phyloP scores from a whole-genome alignment of 306 rosid genomes.

The peach (Prunus persica) region Prunus_persica_NCBIv2 NC_034011.1:23494001-23494500 shows the following conservation, averaged over 20 bases:
- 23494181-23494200: neutral
- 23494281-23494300: neutral
- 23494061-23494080: neutral
- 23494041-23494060: neutral
- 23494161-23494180: neutral
- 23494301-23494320: constrained; percentile 3
- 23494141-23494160: neutral
- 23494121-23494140: neutral
- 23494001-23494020: neutral
- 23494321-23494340: constrained; percentile 64
- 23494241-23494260: neutral
- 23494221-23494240: neutral
- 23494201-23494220: neutral
- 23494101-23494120: neutral
- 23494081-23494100: neutral
- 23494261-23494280: neutral
- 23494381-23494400: constrained; percentile 56
- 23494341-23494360: constrained; percentile 82
- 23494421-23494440: constrained; percentile 57
- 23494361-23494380: constrained; percentile 90
- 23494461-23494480: constrained; percentile 10
- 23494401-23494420: constrained; percentile 65
- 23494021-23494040: neutral
- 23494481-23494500: neutral
- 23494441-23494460: constrained; percentile 18